Percentiles rank a stretch among this genome's conserved stretches.
Conservation (phyloP, 345 rosid species). For the Hibiscus syriacus region DNA sequence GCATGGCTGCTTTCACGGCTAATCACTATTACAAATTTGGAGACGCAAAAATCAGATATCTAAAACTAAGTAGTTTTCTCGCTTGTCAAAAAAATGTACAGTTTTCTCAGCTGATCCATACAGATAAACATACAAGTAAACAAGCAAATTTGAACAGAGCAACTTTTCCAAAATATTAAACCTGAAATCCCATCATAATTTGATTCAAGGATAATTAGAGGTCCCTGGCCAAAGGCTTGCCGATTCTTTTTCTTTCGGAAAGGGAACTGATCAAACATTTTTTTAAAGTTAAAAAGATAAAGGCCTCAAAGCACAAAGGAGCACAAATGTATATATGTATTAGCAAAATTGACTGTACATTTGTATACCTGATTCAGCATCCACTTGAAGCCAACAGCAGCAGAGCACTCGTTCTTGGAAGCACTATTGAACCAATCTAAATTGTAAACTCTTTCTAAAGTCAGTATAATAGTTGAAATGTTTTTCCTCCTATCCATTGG, state of each 20-base stretch:
- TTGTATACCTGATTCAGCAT: constrained; percentile 86
- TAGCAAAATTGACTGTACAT: constrained; percentile 2
- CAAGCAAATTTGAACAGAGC: no score
- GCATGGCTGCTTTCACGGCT: background rate
- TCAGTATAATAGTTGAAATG: constrained; percentile 47
- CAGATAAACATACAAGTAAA: no score
- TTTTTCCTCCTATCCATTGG: constrained; percentile 55
- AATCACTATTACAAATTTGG: background rate
- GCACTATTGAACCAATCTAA: constrained; percentile 87
- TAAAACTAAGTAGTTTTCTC: background rate
- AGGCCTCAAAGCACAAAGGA: background rate
- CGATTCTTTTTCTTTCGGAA: background rate
- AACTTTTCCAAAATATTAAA: background rate
- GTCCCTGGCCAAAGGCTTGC: background rate
- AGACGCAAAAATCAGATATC: background rate
- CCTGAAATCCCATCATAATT: background rate
- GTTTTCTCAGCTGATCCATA: no score
- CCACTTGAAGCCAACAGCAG: constrained; percentile 98
- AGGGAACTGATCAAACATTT: background rate
- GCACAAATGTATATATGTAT: background rate
- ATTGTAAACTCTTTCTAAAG: constrained; percentile 79
- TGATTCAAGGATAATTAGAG: background rate
- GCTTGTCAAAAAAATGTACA: no score
- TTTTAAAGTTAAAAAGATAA: background rate
- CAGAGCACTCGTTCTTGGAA: constrained; percentile 93